These are phyloP conservation scores for Pythium folliculosum DNA, from an alignment of 352 stramenopile genomes.

Conservation along the genomic window DNA sequence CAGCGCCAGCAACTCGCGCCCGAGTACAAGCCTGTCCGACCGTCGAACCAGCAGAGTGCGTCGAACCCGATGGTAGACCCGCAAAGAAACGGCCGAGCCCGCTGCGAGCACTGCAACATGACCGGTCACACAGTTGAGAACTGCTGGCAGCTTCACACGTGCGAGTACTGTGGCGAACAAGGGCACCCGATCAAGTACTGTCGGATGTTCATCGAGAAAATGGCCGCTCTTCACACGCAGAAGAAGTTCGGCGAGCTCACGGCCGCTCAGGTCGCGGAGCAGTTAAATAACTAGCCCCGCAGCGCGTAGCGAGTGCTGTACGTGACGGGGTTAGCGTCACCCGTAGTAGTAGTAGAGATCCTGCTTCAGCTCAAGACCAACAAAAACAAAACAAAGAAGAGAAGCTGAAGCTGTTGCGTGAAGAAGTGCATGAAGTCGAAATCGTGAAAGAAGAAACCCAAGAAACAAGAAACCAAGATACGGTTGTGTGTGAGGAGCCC, in stretches of 20 bases:
- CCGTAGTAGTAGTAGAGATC: neutral
- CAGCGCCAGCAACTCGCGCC: too few relatives aligned
- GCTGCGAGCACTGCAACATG: neutral
- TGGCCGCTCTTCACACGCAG: neutral
- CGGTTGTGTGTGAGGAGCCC: too few relatives aligned
- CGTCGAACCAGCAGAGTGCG: too few relatives aligned
- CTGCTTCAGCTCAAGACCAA: neutral
- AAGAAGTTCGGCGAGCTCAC: neutral
- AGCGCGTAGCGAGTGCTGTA: constrained; percentile 12
- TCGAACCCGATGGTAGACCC: too few relatives aligned
- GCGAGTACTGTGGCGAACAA: constrained; percentile 10
- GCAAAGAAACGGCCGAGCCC: too few relatives aligned
- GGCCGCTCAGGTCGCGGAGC: neutral
- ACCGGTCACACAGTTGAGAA: neutral
- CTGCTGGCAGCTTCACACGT: constrained; percentile 5
- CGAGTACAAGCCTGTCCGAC: too few relatives aligned
- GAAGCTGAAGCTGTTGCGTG: too few relatives aligned
- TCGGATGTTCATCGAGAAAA: constrained; percentile 9
- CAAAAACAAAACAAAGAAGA: too few relatives aligned
- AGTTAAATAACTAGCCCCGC: constrained; percentile 12
- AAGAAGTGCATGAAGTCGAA: neutral
- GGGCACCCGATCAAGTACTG: constrained; percentile 15
- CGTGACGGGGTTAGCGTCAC: constrained; percentile 13
- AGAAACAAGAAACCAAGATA: too few relatives aligned
- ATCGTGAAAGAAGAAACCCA: neutral